Percentiles rank a stretch among this genome's conserved stretches.
phyloP scores from a whole-genome alignment of 2,329 filamentous ascomycete genomes.

The Colletotrichum orbiculare region DNA sequence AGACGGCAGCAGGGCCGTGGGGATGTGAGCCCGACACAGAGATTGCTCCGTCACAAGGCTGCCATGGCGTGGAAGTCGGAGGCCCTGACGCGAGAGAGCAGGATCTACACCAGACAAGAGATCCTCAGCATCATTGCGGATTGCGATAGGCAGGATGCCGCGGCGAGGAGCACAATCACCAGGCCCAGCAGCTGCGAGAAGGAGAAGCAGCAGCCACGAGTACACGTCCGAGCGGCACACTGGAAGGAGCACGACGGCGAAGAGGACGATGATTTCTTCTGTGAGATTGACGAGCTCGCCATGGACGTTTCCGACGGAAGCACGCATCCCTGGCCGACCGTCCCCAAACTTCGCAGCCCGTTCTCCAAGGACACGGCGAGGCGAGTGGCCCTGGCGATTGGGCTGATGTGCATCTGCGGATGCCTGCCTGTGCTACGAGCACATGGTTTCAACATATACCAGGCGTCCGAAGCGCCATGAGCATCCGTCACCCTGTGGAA shows the following conservation, averaged over 20 bases:
- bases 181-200: slow-evolving; percentile 16
- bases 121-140: slow-evolving; percentile 35
- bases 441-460: slow-evolving; percentile 32
- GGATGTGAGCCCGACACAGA: slow-evolving; percentile 52
- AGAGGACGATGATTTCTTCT: slow-evolving; percentile 34
- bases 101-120: slow-evolving; percentile 31
- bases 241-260: slow-evolving; percentile 35
- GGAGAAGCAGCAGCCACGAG: slow-evolving; percentile 22
- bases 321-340: slow-evolving; percentile 22
- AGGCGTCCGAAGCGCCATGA: slow-evolving; percentile 28
- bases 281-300: slow-evolving; percentile 28
- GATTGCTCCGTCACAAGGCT: slow-evolving; percentile 55
- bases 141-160: slow-evolving; percentile 30
- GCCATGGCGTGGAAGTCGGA: slow-evolving; percentile 52
- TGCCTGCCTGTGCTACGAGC: slow-evolving; percentile 36
- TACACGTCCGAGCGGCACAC: slow-evolving; percentile 33
- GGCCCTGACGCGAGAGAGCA: slow-evolving; percentile 31
- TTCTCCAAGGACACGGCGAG: slow-evolving; percentile 41
- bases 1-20: slow-evolving; percentile 34
- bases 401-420: slow-evolving; percentile 43
- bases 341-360: slow-evolving; percentile 30
- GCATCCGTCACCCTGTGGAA: too few relatives aligned
- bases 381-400: slow-evolving; percentile 45
- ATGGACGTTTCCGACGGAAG: slow-evolving; percentile 9
- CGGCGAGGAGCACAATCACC: slow-evolving; percentile 14